phyloP scores from a whole-genome alignment of 1,284 basidiomycete species.

The Ustilago crameri region DNA sequence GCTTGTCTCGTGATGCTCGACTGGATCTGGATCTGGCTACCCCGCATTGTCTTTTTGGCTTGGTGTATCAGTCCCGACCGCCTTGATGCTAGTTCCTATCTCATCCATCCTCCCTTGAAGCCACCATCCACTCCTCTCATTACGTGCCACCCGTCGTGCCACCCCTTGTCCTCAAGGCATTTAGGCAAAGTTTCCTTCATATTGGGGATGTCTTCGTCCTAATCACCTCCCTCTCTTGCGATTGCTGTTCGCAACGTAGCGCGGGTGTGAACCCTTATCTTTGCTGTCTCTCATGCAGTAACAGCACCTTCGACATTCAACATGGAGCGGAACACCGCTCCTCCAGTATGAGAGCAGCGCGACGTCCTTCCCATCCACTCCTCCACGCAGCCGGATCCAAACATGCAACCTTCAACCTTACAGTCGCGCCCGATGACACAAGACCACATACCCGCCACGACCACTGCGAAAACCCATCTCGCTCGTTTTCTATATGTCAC shows the following conservation, averaged over 20 bases:
- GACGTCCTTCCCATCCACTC: not conserved
- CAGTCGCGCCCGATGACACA: too few species aligned
- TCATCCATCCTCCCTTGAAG: not conserved
- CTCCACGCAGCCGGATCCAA: not conserved
- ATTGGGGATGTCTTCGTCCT: not conserved
- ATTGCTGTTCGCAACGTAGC: too few species aligned
- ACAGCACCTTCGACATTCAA: not conserved
- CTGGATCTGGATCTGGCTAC: not conserved
- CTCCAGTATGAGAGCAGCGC: not conserved
- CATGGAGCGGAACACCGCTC: not conserved
- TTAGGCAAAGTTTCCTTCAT: not conserved
- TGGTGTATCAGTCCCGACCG: not conserved
- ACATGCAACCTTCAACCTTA: not conserved
- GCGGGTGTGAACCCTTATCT: too few species aligned
- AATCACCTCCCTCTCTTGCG: not conserved
- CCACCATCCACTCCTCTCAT: not conserved
- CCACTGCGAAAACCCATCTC: not conserved
- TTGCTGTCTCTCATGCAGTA: too few species aligned
- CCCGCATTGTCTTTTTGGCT: not conserved
- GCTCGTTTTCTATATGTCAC: slow-evolving; percentile 9
- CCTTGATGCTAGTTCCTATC: not conserved
- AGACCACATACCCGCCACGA: not conserved
- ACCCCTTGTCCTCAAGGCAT: too few species aligned
- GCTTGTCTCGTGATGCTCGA: too few species aligned
- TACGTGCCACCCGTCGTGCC: too few species aligned